phyloP scores from a whole-genome alignment of 2,329 filamentous ascomycete genomes.

The Hymenoscyphus fructigenus region DNA sequence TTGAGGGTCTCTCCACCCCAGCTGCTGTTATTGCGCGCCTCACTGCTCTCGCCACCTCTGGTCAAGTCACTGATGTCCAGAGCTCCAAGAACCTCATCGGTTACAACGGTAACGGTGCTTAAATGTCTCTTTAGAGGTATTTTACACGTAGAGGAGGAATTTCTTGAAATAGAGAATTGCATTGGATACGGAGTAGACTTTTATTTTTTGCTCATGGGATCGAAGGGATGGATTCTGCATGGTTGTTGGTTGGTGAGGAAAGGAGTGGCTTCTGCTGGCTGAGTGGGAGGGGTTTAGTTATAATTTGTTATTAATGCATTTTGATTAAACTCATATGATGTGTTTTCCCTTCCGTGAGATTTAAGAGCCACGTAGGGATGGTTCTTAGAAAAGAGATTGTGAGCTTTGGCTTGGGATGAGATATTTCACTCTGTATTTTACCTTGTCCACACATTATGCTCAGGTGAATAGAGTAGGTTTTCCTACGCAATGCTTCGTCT shows the following conservation, averaged over 20 bases:
- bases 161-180: conserved; percentile 3
- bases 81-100: conserved; percentile 53
- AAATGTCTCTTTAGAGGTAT: not conserved
- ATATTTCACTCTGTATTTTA: too few species aligned
- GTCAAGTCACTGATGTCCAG: conserved; percentile 42
- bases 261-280: not conserved
- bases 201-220: not conserved
- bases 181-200: conserved; percentile 5
- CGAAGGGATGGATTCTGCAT: not conserved
- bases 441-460: too few species aligned
- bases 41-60: conserved; percentile 39
- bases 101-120: conserved; percentile 50
- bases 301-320: not conserved
- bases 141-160: not conserved
- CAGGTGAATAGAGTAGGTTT: too few species aligned
- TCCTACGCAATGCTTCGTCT: too few species aligned
- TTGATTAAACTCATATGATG: not conserved
- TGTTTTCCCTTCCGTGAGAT: too few species aligned
- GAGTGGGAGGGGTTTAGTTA: conserved; percentile 2
- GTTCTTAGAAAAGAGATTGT: too few species aligned
- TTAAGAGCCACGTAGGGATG: too few species aligned
- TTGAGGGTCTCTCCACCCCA: conserved; percentile 42
- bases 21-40: conserved; percentile 42
- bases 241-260: not conserved
- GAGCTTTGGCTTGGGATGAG: too few species aligned